A percentile compares a stretch with the other conserved stretches of the same genome.
Evolutionary conservation across 1,139 yeast species (phyloP).

Genomic region (Wickerhamomyces sp.): DNA sequence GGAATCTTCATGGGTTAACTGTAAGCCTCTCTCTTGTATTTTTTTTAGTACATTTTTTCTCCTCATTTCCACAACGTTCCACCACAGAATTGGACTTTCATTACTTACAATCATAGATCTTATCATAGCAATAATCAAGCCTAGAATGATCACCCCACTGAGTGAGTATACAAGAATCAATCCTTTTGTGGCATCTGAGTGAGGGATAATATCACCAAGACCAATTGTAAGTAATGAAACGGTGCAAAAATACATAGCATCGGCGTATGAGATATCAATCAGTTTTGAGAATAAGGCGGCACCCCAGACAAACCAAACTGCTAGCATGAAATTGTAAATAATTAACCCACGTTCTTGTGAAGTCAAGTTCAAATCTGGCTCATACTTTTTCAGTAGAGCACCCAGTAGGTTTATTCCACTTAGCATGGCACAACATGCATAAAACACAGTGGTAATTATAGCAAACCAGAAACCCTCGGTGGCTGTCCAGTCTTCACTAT

Average conservation of each 20-base stretch:
- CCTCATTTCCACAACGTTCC: slow-evolving; percentile 50
- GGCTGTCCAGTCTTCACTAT: slow-evolving; percentile 16
- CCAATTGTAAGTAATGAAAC: slow-evolving; percentile 78
- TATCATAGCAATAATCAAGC: slow-evolving; percentile 66
- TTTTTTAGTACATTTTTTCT: slow-evolving; percentile 23
- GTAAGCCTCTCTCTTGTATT: slow-evolving; percentile 17
- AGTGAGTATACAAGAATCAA: slow-evolving; percentile 58
- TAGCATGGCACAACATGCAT: slow-evolving; percentile 48
- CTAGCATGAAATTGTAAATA: slow-evolving; percentile 59
- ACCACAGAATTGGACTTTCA: slow-evolving; percentile 56
- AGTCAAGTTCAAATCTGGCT: slow-evolving; percentile 63
- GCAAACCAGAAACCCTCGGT: slow-evolving; percentile 81
- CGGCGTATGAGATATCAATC: slow-evolving; percentile 46
- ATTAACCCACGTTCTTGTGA: slow-evolving; percentile 66
- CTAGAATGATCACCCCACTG: slow-evolving; percentile 65
- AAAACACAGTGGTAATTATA: slow-evolving; percentile 54
- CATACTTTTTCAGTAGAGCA: slow-evolving; percentile 51
- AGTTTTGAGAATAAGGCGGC: slow-evolving; percentile 48
- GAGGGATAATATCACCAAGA: slow-evolving; percentile 66
- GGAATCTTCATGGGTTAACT: slow-evolving; percentile 35
- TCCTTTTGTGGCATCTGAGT: slow-evolving; percentile 46
- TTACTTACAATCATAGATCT: slow-evolving; percentile 56
- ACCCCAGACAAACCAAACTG: slow-evolving; percentile 69
- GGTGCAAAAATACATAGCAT: slow-evolving; percentile 62
- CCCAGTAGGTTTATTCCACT: slow-evolving; percentile 59